These are phyloP conservation scores for Candida hispaniensis DNA, from an alignment of 805 yeast genomes.

Conservation along the genomic window DNA sequence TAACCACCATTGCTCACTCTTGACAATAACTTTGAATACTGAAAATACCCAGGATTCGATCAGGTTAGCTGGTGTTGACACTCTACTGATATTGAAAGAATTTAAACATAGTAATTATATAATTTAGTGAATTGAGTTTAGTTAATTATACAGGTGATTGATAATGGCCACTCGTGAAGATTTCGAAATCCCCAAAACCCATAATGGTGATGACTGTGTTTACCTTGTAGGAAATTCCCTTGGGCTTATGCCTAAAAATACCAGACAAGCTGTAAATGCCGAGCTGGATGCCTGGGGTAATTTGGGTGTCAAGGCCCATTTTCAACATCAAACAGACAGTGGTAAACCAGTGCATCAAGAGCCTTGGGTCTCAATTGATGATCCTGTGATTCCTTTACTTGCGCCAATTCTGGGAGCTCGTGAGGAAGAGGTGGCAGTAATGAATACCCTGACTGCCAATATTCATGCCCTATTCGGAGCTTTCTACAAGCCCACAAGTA, in stretches of 20 bases:
- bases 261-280: constrained; percentile 43
- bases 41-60: too few species aligned
- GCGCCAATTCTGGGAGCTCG: constrained; percentile 71
- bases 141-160: too few species aligned
- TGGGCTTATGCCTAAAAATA: constrained; percentile 71
- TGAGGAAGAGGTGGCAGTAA: constrained; percentile 68
- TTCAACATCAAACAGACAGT: constrained; percentile 27
- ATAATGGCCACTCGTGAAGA: too few species aligned
- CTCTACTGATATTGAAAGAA: too few species aligned
- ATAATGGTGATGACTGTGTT: constrained; percentile 28
- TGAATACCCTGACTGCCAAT: constrained; percentile 79
- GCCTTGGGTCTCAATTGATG: constrained; percentile 81
- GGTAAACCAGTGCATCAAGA: constrained; percentile 30
- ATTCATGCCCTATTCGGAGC: constrained; percentile 62
- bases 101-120: too few species aligned
- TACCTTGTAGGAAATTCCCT: constrained; percentile 92
- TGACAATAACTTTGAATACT: too few species aligned
- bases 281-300: constrained; percentile 77
- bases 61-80: too few species aligned
- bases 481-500: constrained; percentile 58
- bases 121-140: too few species aligned
- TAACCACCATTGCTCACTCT: too few species aligned
- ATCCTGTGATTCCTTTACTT: constrained; percentile 57
- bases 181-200: constrained; percentile 19
- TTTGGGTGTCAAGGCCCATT: constrained; percentile 81